Base-by-base conservation (phyloP, 1,284 basidiomycete genomes). In the Tremellales sp. region DNA sequence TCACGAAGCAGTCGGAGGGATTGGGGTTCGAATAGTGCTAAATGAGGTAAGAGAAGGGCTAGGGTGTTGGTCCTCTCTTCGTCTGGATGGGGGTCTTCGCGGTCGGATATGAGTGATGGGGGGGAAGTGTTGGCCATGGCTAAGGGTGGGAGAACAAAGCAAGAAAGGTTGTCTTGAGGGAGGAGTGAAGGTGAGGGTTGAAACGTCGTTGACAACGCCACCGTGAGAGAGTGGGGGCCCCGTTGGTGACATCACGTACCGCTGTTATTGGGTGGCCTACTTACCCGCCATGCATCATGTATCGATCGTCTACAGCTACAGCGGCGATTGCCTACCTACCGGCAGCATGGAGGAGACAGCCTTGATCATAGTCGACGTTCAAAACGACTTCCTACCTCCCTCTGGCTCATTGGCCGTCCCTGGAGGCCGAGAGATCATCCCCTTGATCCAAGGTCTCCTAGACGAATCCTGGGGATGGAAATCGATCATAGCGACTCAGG, bases 1-100 rank as follows among this genome's bases (percentile, higher is more conserved):
- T 77, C 72, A 40, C 77, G 79, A 24, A 92, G 76, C 4, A 85
- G 79, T n/a, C 79, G 70, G 15, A 89, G 77, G 42, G 89, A 79
- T 0, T 79, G 59, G 1, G 84, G 82, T 37, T 84, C 74, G 75
- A 81, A 92, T 76, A 89, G 84, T 2, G 77, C 71, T 48, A 74
- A 79, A 10, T 85, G 83, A 1, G 87, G 72, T 1, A 80, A 76
- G 1, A 86, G 81, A 39, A 88, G 77, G 23, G 84, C 77, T 37
- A 87, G 75, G 1, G 86, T 84, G 66, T 89, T 88, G 13, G 86
- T 86, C 5, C 67, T 61, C 40, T 61, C 56, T 22, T n/a, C 51
- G 40, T n/a, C 35, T 43, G 40, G 12, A 41, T 45, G 33, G 15
- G 44, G 36, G 17, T 29, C 24, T 21, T 45, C 31, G 19, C 27